Evolutionary conservation across 805 yeast species (phyloP), one percentile per base, ranked within the genome.

Genomic region (Candida jianshihensis): DNA sequence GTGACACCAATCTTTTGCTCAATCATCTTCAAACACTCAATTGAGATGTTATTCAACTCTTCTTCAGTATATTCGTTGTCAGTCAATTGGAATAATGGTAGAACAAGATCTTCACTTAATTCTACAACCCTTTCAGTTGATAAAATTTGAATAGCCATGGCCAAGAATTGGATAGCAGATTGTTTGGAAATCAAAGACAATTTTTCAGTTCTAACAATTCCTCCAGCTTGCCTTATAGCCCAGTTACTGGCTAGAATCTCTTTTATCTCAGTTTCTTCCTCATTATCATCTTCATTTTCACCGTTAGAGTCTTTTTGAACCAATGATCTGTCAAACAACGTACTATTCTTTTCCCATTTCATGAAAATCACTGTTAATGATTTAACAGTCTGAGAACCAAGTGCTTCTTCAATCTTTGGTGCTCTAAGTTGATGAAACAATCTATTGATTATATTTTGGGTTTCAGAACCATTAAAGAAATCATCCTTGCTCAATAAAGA

Each of bases 381-480:
- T 55, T 81, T 84, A 17, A 82, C 76, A 20, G 74, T 67, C 52
- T 79, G 82, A 14, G 67, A 55, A 1, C 84, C 82, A 38, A 87
- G 63, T 1, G 69, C 73, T 35, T 77, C 79, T 4, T 82, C 60
- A 19, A 88, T 66, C 6, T 71, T 59, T 3, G 96, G 92, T 2
- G 96, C 96, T 19, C 82, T 76, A 33, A 90, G 61, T 63, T 86
- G 96, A 49, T 89, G 82, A 40, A 87, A 66, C 26, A 74, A 60
- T 48, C 87, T 71, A 46, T 73, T 72, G 0, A 81, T 83, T 35
- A 83, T 73, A 0, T 74, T 73, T 53, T 84, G 90, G n/a, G 82
- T 50, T 32, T 78, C 75, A 20, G 63, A 59, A 18, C 61, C 61
- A 3, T 62, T 43, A 30, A 78, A 64, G 3, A 60, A 43, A 2